These are phyloP conservation scores for Vigna reflexopilosa DNA, from an alignment of 306 rosid species.

Conservation along the genomic window DNA sequence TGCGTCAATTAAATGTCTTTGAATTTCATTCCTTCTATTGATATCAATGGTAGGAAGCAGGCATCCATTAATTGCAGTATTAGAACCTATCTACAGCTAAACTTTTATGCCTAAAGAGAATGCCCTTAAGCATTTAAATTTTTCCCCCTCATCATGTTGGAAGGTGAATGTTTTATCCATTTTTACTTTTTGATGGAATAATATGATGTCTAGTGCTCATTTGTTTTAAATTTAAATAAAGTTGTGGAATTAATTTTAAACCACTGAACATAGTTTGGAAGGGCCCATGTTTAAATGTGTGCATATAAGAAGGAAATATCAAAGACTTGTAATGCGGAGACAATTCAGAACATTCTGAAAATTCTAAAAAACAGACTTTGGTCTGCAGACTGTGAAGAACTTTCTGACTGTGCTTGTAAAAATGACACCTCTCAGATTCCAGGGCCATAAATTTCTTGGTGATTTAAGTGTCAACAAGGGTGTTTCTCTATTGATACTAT, in stretches of 20 bases:
- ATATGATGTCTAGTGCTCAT: background rate
- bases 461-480: too few species aligned
- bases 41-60: constrained; percentile 16
- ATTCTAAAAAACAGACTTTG: background rate
- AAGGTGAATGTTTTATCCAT: constrained; percentile 14
- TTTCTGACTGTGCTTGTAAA: background rate
- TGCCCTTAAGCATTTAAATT: background rate
- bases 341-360: too few species aligned
- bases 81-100: constrained; percentile 16
- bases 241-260: background rate
- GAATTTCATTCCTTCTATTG: constrained; percentile 29
- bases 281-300: background rate
- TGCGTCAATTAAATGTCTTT: constrained; percentile 16
- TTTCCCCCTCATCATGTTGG: background rate
- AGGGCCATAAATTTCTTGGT: too few species aligned
- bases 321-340: background rate
- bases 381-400: background rate
- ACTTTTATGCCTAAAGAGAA: constrained; percentile 11
- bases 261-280: background rate
- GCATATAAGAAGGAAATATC: background rate
- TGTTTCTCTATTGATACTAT: background rate
- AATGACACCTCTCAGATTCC: too few species aligned
- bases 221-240: background rate
- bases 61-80: constrained; percentile 18
- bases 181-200: constrained; percentile 8